phyloP scores from a whole-genome alignment of 495 filamentous ascomycete species.

The Aspergillus coremiiformis region DNA sequence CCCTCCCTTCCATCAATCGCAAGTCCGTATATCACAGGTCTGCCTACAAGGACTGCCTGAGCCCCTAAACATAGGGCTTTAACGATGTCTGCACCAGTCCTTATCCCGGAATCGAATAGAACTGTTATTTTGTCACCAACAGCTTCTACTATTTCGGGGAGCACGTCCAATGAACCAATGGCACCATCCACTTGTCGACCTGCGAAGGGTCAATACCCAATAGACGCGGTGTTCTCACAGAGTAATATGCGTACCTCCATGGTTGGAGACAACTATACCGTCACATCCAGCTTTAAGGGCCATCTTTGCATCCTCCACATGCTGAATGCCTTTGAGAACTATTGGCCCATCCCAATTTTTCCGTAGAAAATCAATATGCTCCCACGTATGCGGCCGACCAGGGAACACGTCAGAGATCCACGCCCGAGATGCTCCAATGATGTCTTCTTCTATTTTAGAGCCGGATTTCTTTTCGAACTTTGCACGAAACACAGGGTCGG shows the following conservation, averaged over 20 bases:
- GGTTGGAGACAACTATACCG: conserved; percentile 49
- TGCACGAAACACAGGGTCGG: conserved; percentile 56
- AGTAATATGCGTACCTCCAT: conserved; percentile 35
- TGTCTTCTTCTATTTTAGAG: conserved; percentile 42
- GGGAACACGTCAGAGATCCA: conserved; percentile 48
- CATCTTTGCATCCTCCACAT: conserved; percentile 43
- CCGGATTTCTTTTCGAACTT: conserved; percentile 44
- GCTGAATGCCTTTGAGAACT: conserved; percentile 43
- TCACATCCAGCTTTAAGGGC: conserved; percentile 43
- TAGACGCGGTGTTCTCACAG: background rate
- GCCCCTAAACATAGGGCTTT: conserved; percentile 87
- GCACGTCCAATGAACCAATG: conserved; percentile 54
- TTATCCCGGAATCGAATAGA: conserved; percentile 59
- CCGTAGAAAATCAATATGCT: conserved; percentile 47
- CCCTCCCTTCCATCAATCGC: conserved; percentile 50
- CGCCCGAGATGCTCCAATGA: conserved; percentile 33
- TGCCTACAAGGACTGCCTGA: conserved; percentile 78
- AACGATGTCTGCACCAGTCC: conserved; percentile 57
- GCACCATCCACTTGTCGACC: conserved; percentile 63
- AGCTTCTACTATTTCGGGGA: conserved; percentile 55
- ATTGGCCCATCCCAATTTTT: conserved; percentile 56
- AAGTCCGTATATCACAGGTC: conserved; percentile 84
- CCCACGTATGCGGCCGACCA: conserved; percentile 49
- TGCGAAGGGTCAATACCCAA: background rate
- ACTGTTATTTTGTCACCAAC: conserved; percentile 49